Evolutionary conservation across 139 green algal genomes (phyloP), one percentile per base, ranked within the genome.

Genomic region (Chlamydomonas applanata): DNA sequence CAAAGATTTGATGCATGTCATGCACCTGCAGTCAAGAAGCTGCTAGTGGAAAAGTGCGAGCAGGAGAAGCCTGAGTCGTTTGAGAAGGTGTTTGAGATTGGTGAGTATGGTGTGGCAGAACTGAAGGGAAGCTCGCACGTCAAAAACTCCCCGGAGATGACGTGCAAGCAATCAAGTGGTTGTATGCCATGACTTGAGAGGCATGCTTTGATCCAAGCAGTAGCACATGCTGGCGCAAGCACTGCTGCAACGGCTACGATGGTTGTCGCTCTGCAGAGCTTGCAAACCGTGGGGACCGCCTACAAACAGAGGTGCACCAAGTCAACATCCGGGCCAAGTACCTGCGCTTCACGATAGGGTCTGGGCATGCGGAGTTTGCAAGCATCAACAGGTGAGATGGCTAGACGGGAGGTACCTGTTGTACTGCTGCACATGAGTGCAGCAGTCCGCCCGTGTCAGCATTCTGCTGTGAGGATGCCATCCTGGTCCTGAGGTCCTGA

Each of bases 1-100:
- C 40, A 11, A 27, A 49, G 40, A 7, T 49, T 7, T 11, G 7
- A 49, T 49, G 40, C 40, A 49, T 49, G 40, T 40, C 1, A n/a
- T 19, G 11, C 19, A 1, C 29, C 24, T 67, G 69, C 74, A 85
- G 79, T 85, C 3, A 75, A 75, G 30, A 85, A 85, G 64, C 79
- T 85, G 52, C 35, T 64, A 13, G 79, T 85, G 45, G 79, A 85
- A 32, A 78, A 78, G n/a, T 78, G 74, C 36, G 79, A 85, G 24
- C 46, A 60, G 34, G 74, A 81, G 0, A 81, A 81, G 63, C 74
- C 79, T 2, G 79, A 79, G 22, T 24, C 63, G 13, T 86, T 86
- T 63, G 77, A 86, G 59, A 82, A 82, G 33, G 62, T 83, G 7
- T 86, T 83, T 57, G 81, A 86, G 77, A 73, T 86, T 53, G 81